Conservation (phyloP, 371 early-diverging fungal genomes). For the Blakeslea trispora region DNA sequence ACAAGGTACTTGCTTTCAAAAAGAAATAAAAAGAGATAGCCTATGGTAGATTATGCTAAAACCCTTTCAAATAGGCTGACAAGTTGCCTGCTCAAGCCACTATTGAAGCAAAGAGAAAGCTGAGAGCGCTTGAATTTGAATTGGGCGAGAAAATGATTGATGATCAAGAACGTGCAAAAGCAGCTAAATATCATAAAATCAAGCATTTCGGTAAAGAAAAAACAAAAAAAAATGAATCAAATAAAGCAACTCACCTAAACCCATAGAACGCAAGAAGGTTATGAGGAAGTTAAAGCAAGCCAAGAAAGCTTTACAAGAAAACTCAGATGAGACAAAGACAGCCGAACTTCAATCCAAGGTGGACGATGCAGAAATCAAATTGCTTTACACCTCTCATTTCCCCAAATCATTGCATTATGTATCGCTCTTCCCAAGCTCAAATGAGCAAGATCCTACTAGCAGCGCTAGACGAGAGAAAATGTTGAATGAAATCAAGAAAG, state of each 20-base stretch:
- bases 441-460: conserved; percentile 24
- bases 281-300: conserved; percentile 32
- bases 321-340: conserved; percentile 21
- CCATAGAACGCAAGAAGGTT: conserved; percentile 43
- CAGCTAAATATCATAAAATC: conserved; percentile 35
- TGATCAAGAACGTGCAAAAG: conserved; percentile 31
- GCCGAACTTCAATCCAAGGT: conserved; percentile 17
- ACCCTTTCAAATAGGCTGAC: conserved; percentile 5
- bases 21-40: too few species aligned
- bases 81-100: conserved; percentile 23
- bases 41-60: not conserved
- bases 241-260: not conserved
- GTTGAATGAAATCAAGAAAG: conserved; percentile 27
- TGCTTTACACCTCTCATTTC: conserved; percentile 31
- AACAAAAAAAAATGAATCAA: too few species aligned
- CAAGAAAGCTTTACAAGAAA: conserved; percentile 18
- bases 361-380: conserved; percentile 23
- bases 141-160: conserved; percentile 39
- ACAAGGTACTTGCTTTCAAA: too few species aligned
- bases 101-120: conserved; percentile 29
- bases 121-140: conserved; percentile 37
- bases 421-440: conserved; percentile 32
- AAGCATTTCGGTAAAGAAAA: conserved; percentile 53
- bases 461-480: conserved; percentile 19
- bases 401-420: conserved; percentile 42